Percentiles rank a stretch among this genome's conserved stretches.
Conservation (phyloP, 1,284 basidiomycete genomes). For the Cutaneotrichosporon dermatis region DNA sequence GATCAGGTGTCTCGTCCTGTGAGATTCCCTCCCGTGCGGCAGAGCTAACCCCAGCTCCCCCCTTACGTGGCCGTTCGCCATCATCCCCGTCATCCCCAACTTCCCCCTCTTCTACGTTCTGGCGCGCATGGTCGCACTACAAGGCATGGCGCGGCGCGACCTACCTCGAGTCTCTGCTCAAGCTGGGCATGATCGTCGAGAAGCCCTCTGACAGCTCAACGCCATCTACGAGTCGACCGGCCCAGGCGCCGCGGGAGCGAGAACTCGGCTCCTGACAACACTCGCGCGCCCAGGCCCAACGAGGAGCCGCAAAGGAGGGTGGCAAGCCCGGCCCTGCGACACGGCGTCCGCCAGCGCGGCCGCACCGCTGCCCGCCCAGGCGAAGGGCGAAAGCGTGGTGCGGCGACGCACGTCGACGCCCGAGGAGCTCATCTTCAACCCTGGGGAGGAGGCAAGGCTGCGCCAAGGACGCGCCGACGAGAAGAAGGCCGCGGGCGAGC, state of each 20-base stretch:
- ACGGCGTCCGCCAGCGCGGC: neutral
- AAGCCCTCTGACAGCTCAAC: constrained; percentile 25
- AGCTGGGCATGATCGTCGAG: constrained; percentile 40
- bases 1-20: constrained; percentile 35
- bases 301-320: neutral
- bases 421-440: neutral
- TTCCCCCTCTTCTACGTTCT: constrained; percentile 52
- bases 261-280: constrained; percentile 4
- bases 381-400: constrained; percentile 5
- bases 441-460: neutral
- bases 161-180: constrained; percentile 40
- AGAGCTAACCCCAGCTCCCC: constrained; percentile 28
- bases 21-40: neutral
- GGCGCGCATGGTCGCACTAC: constrained; percentile 52
- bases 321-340: neutral
- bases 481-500: neutral
- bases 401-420: constrained; percentile 2
- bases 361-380: neutral
- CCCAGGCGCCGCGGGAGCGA: neutral
- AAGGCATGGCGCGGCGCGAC: constrained; percentile 48
- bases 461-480: neutral
- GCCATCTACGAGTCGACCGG: constrained; percentile 25
- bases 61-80: constrained; percentile 48
- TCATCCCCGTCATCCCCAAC: constrained; percentile 52
- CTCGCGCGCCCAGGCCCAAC: neutral